These are phyloP conservation scores for Alternaria triticimaculans DNA, from an alignment of 2,329 filamentous ascomycete species.

Conservation along the genomic window DNA sequence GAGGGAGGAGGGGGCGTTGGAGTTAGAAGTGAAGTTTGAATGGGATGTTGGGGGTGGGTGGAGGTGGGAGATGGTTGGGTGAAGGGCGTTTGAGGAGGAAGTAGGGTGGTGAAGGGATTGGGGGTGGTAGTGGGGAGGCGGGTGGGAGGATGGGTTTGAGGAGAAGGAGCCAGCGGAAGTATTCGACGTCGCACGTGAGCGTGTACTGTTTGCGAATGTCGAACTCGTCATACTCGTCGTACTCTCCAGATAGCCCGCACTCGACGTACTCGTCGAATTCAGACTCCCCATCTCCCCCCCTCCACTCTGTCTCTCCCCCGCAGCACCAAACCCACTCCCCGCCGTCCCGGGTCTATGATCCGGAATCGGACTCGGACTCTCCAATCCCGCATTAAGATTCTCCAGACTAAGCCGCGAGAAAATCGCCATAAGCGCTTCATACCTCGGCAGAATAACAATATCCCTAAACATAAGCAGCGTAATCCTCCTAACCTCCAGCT, in stretches of 20 bases:
- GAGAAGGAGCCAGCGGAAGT: constrained; percentile 64
- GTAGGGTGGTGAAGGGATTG: neutral
- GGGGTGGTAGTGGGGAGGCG: neutral
- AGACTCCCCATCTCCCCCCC: constrained; percentile 68
- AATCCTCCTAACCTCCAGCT: constrained; percentile 85
- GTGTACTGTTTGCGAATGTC: constrained; percentile 54
- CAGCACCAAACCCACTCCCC: constrained; percentile 13
- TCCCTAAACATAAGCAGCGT: constrained; percentile 90
- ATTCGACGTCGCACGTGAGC: constrained; percentile 85
- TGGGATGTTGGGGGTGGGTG: constrained; percentile 22
- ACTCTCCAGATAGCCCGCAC: constrained; percentile 75
- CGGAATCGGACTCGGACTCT: constrained; percentile 40
- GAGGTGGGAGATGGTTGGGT: neutral
- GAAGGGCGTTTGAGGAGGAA: neutral
- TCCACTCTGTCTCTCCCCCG: neutral
- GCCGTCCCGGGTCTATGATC: constrained; percentile 41
- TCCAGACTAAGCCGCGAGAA: constrained; percentile 91
- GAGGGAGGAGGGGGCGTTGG: constrained; percentile 23
- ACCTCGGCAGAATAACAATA: constrained; percentile 83
- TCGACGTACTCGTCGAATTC: constrained; percentile 59
- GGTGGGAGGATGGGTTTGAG: constrained; percentile 31
- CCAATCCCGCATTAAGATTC: constrained; percentile 61
- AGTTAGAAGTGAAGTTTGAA: constrained; percentile 9
- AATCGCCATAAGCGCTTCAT: constrained; percentile 85
- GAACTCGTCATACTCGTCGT: constrained; percentile 61